These are phyloP conservation scores for Colletotrichum brevisporum DNA, from an alignment of 2,329 filamentous ascomycete genomes.

Conservation along the genomic window DNA sequence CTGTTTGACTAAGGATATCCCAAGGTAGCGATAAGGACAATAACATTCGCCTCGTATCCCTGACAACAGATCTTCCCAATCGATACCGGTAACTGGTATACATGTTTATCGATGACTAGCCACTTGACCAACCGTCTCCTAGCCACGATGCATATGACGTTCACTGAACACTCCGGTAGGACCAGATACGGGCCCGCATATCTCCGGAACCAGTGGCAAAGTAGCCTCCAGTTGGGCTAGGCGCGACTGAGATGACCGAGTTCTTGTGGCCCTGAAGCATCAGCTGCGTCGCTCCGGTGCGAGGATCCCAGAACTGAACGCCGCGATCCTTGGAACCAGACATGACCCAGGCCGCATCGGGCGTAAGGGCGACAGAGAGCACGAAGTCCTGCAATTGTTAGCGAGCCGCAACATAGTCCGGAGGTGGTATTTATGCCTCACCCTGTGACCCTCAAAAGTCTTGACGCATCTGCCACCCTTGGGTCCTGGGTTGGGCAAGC, in stretches of 20 bases:
- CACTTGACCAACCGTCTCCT: not conserved
- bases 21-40: conserved; percentile 27
- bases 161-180: conserved; percentile 67
- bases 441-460: conserved; percentile 97
- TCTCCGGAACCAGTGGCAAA: conserved; percentile 98
- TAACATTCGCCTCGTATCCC: conserved; percentile 9
- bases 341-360: conserved; percentile 95
- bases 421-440: conserved; percentile 57
- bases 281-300: conserved; percentile 92
- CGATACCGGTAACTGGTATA: conserved; percentile 29
- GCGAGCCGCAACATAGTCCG: conserved; percentile 27
- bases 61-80: conserved; percentile 17
- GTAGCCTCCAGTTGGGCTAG: conserved; percentile 87
- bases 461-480: conserved; percentile 95
- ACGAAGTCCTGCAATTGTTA: conserved; percentile 84
- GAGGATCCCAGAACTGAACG: conserved; percentile 98
- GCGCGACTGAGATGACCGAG: conserved; percentile 96
- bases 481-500: conserved; percentile 74
- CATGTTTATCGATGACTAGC: conserved; percentile 16
- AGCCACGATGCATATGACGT: not conserved
- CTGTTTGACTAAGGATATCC: conserved; percentile 28
- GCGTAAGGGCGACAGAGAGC: conserved; percentile 93
- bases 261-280: conserved; percentile 99
- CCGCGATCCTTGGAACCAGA: conserved; percentile 97
- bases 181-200: conserved; percentile 98